These are phyloP conservation scores for Thielaviopsis populi DNA, from an alignment of 2,329 filamentous ascomycete species.

Conservation along the genomic window DNA sequence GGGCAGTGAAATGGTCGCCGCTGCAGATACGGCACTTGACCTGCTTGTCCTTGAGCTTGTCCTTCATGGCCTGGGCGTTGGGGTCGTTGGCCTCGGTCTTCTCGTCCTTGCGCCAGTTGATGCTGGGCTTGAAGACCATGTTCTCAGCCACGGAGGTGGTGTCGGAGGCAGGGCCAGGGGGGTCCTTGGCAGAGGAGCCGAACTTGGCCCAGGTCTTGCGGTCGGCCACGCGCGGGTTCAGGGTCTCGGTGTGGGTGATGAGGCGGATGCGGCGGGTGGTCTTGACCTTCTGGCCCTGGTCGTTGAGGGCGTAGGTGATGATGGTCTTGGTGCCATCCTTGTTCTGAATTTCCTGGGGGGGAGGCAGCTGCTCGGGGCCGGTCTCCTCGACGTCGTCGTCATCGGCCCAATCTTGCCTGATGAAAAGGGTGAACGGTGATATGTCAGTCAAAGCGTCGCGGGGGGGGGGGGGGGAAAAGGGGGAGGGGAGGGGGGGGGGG, in stretches of 20 bases:
- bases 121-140: conserved; percentile 85
- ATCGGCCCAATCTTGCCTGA: conserved; percentile 77
- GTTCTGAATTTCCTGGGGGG: conserved; percentile 81
- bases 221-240: conserved; percentile 93
- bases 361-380: conserved; percentile 49
- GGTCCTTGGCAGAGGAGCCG: conserved; percentile 73
- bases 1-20: conserved; percentile 97
- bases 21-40: conserved; percentile 99
- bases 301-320: conserved; percentile 78
- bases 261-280: conserved; percentile 90
- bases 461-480: not conserved
- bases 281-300: conserved; percentile 91
- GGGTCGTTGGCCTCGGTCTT: conserved; percentile 63
- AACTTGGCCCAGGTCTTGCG: conserved; percentile 91
- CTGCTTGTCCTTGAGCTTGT: conserved; percentile 93
- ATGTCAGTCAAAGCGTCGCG: not conserved
- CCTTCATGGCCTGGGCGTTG: conserved; percentile 60
- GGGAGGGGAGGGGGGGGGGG: not conserved
- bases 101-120: conserved; percentile 85
- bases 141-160: conserved; percentile 94
- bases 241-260: conserved; percentile 77
- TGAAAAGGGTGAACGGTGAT: not conserved
- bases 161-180: conserved; percentile 65
- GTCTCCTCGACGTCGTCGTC: conserved; percentile 77
- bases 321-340: conserved; percentile 98